These are phyloP conservation scores for Nephromyces sp. DNA, from an alignment of 169 alveolate genomes.

Conservation along the genomic window DNA sequence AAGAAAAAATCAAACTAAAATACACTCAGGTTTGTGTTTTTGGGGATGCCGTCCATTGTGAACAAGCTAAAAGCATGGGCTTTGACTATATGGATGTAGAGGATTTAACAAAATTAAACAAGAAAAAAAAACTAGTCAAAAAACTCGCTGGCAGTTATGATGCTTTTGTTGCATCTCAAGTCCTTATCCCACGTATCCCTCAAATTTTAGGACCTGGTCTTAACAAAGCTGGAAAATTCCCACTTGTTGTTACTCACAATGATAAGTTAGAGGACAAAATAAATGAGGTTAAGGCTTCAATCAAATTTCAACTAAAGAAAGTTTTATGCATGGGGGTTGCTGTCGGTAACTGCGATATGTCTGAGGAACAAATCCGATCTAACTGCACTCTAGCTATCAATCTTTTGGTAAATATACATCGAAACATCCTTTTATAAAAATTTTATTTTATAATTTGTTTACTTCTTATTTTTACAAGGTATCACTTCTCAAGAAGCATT, in stretches of 20 bases:
- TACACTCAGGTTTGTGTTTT: constrained; percentile 89
- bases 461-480: constrained; percentile 12
- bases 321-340: constrained; percentile 97
- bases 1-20: neutral
- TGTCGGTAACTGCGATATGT: constrained; percentile 92
- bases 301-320: constrained; percentile 70
- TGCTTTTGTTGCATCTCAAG: constrained; percentile 96
- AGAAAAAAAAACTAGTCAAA: constrained; percentile 96
- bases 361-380: constrained; percentile 91
- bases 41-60: constrained; percentile 98
- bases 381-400: constrained; percentile 91
- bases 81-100: constrained; percentile 93
- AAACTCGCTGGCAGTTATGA: constrained; percentile 79
- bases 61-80: constrained; percentile 89
- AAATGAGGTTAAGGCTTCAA: constrained; percentile 84
- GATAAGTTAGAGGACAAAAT: constrained; percentile 91
- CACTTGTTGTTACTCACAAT: constrained; percentile 91
- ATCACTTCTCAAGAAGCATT: constrained; percentile 94
- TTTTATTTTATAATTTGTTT: no score
- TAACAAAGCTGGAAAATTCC: constrained; percentile 98
- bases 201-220: constrained; percentile 97
- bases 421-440: no score
- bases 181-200: constrained; percentile 95
- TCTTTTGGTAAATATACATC: constrained; percentile 92
- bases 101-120: constrained; percentile 95